Percentiles rank a stretch among this genome's conserved stretches.
These are phyloP conservation scores for Eutypa lata DNA, from an alignment of 2,329 filamentous ascomycete species.

Conservation along the genomic window DNA sequence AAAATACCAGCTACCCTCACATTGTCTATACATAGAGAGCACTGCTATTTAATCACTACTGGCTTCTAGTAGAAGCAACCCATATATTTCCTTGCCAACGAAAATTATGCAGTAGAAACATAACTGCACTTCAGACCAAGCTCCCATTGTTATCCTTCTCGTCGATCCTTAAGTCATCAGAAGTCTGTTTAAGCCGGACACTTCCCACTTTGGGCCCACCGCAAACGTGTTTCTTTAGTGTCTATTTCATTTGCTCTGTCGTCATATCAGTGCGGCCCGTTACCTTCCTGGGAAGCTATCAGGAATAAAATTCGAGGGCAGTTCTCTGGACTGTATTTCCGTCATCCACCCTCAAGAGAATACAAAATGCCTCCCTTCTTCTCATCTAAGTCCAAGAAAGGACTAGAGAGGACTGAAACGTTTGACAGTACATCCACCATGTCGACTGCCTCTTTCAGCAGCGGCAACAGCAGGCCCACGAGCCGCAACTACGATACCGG, in stretches of 20 bases:
- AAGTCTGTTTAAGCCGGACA: not conserved
- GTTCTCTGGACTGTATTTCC: too few relatives aligned
- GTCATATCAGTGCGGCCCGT: not conserved
- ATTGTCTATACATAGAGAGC: not conserved
- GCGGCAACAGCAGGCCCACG: constrained; percentile 20
- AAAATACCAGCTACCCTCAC: not conserved
- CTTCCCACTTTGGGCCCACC: not conserved
- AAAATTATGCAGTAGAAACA: not conserved
- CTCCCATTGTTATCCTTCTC: not conserved
- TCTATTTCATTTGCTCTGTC: not conserved
- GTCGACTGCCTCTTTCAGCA: constrained; percentile 19
- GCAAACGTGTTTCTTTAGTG: not conserved
- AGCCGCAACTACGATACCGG: constrained; percentile 30
- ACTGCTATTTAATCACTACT: not conserved
- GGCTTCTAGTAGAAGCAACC: not conserved
- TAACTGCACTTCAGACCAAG: not conserved
- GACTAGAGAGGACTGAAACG: constrained; percentile 4
- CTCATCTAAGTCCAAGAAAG: constrained; percentile 1
- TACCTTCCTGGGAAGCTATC: not conserved
- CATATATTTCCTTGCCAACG: not conserved
- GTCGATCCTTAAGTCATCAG: not conserved
- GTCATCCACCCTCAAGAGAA: not conserved
- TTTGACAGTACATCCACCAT: constrained; percentile 14
- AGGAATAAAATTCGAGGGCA: not conserved
- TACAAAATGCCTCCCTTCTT: not conserved